Evolutionary conservation across 139 green algal genomes (phyloP).

Genomic region (Spirogloea muscicola): DNA sequence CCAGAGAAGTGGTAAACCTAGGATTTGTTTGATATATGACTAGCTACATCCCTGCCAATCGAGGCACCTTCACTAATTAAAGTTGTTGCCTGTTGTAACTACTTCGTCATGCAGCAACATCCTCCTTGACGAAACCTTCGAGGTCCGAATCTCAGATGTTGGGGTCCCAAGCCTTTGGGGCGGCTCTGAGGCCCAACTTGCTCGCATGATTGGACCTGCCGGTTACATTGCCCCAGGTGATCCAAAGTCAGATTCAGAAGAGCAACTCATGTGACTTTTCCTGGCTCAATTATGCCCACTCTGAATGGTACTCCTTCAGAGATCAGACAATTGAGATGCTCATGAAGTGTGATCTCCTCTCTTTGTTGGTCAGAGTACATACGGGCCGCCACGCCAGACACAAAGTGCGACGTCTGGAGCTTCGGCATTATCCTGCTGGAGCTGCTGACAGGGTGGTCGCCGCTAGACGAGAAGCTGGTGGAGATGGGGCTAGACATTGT

Average conservation of each 20-base stretch:
- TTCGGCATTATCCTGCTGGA: not conserved
- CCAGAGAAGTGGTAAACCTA: too few species aligned
- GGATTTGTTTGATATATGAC: too few species aligned
- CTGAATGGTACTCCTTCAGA: not conserved
- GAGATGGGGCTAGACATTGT: not conserved
- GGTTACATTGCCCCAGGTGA: too few species aligned
- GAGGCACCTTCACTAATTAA: too few species aligned
- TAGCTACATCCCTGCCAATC: too few species aligned
- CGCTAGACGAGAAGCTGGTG: not conserved
- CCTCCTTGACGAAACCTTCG: not conserved
- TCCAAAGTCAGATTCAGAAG: not conserved
- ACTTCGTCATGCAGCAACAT: too few species aligned
- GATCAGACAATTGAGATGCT: too few species aligned
- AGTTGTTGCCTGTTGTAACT: too few species aligned
- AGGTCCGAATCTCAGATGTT: not conserved
- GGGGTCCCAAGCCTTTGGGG: conserved; percentile 1
- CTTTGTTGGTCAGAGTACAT: not conserved
- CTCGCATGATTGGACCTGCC: not conserved
- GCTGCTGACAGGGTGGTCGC: not conserved
- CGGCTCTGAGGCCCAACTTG: not conserved
- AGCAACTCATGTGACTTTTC: not conserved
- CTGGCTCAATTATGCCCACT: not conserved
- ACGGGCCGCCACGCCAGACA: too few species aligned
- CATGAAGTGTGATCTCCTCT: not conserved
- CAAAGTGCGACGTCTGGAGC: too few species aligned